Conservation (phyloP, 2,329 filamentous ascomycete species). For the Epichloe bromicola region DNA sequence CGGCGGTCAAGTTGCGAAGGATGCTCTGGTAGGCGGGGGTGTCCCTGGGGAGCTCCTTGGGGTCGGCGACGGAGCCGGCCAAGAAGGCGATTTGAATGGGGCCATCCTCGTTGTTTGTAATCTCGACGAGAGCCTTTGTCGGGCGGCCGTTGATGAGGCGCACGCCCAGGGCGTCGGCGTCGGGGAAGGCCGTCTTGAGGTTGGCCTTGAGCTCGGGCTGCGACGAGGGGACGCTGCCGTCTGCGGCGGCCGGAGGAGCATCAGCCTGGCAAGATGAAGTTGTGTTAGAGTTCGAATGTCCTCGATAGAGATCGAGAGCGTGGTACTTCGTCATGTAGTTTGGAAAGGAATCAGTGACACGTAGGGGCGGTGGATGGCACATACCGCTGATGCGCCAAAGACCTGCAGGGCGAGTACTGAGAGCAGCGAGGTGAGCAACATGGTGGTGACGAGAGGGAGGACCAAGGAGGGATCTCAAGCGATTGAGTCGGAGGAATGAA, state of each 20-base stretch:
- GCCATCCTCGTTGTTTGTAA: slow-evolving; percentile 70
- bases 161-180: slow-evolving; percentile 79
- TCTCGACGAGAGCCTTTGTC: slow-evolving; percentile 67
- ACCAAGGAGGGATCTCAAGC: background rate
- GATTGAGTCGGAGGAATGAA: background rate
- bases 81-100: slow-evolving; percentile 66
- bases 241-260: slow-evolving; percentile 4
- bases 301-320: too few relatives aligned
- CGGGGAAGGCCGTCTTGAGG: slow-evolving; percentile 48
- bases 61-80: slow-evolving; percentile 57
- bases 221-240: background rate
- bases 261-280: slow-evolving; percentile 2
- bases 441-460: background rate
- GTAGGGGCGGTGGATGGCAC: background rate
- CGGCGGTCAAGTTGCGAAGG: slow-evolving; percentile 72
- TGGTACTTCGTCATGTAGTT: too few relatives aligned
- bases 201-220: slow-evolving; percentile 31
- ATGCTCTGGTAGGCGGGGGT: slow-evolving; percentile 38
- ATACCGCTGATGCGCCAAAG: slow-evolving; percentile 6
- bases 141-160: slow-evolving; percentile 89
- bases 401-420: slow-evolving; percentile 6
- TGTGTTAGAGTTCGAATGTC: background rate
- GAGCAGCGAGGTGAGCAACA: slow-evolving; percentile 6
- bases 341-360: background rate
- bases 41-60: slow-evolving; percentile 34